Evolutionary conservation across 345 rosid species (phyloP), one percentile per base, ranked within the genome.

Genomic region (Arabis alpina): DNA sequence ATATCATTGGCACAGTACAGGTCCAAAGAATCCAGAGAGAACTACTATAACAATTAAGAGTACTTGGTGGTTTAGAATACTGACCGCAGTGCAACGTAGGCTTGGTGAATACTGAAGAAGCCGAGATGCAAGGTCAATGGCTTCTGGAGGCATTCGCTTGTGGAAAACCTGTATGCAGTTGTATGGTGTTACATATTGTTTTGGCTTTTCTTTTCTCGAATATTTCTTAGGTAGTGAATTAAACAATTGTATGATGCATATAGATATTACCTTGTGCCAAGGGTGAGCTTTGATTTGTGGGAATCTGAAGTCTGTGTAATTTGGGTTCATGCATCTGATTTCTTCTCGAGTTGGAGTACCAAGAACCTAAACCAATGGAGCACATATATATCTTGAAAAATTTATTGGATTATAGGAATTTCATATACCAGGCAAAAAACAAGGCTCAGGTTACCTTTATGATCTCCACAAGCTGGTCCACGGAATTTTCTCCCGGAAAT

Each of bases 261-360:
- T 19, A 19, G 23, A 27, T 13, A 25, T 19, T 53, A 41, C 94
- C 88, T 91, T 91, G 76, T 90, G 94, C 97, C 97, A 90, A 3
- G 96, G 96, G 72, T 85, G 93, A 42, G 91, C 91, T 80, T 87
- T 86, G 62, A 87, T 82, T 64, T 88, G 92, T 3, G 92, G 94
- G 66, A 86, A 90, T 64, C 86, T 88, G 64, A 86, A 86, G 70
- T 90, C 92, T 11, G 86, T 88, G 78, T 88, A 90, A 54, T 84
- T 85, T 24, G 97, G 97, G 60, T 90, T 90, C 97, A 90, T 90
- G 75, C 97, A 90, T n/a, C 92, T 79, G 71, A 90, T 84, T 77
- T 90, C 97, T 82, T 90, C 94, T 58, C 94, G 85, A n/a, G 94
- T 90, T 53, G 97, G 97, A 45, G 97, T 90, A 64, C 94, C 97